Percentiles rank a stretch among this genome's conserved stretches.
Conservation (phyloP, 2,329 filamentous ascomycete species). For the Phialocephala sp. region DNA sequence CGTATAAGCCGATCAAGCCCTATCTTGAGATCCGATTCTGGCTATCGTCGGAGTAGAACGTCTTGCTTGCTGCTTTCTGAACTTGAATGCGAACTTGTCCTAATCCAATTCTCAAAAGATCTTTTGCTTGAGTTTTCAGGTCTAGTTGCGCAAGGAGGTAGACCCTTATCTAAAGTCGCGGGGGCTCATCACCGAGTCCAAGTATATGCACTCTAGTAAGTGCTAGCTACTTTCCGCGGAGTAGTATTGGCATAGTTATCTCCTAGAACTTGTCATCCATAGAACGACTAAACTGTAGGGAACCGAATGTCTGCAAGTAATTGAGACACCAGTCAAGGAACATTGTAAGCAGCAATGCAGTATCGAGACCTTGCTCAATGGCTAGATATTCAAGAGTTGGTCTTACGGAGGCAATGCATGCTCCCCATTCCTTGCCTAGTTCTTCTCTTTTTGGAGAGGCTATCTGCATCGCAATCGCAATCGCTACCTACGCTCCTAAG, state of each 20-base stretch:
- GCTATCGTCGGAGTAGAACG: neutral
- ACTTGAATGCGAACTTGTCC: neutral
- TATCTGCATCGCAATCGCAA: neutral
- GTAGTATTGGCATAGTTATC: neutral
- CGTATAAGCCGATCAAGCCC: neutral
- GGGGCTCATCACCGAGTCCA: neutral
- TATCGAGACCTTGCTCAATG: neutral
- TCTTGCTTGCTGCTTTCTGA: neutral
- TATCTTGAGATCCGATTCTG: neutral
- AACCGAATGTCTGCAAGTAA: neutral
- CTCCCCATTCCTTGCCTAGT: neutral
- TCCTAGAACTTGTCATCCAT: neutral
- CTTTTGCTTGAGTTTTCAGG: neutral
- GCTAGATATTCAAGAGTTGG: neutral
- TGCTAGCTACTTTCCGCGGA: neutral
- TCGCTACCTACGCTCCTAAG: conserved; percentile 9
- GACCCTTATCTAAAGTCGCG: neutral
- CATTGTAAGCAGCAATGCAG: neutral
- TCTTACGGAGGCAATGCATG: neutral
- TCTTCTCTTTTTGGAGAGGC: neutral
- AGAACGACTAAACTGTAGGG: neutral
- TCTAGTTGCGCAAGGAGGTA: neutral
- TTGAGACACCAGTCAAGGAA: neutral
- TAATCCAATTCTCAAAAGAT: neutral
- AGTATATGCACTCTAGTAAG: neutral